Base-by-base conservation (phyloP, 1,284 basidiomycete genomes). In the Agaricales sp. region DNA sequence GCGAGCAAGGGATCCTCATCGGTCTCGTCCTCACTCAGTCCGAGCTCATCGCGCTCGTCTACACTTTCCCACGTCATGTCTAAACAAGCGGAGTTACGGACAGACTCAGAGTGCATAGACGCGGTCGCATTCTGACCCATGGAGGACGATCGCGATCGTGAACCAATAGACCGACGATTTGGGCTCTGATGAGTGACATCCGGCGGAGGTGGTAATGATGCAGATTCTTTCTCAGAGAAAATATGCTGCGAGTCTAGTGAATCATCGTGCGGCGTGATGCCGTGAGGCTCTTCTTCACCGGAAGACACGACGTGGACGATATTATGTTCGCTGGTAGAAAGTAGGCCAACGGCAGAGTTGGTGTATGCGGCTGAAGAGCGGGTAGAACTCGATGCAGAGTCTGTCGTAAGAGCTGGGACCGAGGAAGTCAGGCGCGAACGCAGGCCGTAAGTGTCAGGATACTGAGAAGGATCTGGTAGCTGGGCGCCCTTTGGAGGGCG, bases 321-420 rank as follows among this genome's bases (percentile, higher is more conserved):
- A 21, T 72, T 70, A 8, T 35, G 30, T 11, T 74, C 78, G 63
- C 87, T 84, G 39, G 70, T 70, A 45, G 77, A 76, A 19, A 69
- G 67, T 23, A 75, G 61, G 11, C 73, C 70, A 61, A 79, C 80
- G 49, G 78, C 82, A 22, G 77, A 78, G 59, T 72, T 81, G 20
- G 82, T 81, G 59, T 86, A 86, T 8, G 84, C 82, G 6, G 30
- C 30, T 11, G 84, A 87, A 2, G 86, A 87, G 51, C 85, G 76
- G 4, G 83, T 78, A 2, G 84, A 87, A 1, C 74, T 70, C 37
- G 80, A 78, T 8, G 82, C 80, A 1, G 84, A 84, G 47, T 75
- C 75, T 38, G 75, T 73, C 80, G 62, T 85, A 82, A 44, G 77
- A 75, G 45, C 80, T 66, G 13, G 66, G 57, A 48, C 70, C 21